These are phyloP conservation scores for Ulota crispa DNA, from an alignment of 225 moss, liverwort and hornwort genomes.

Conservation along the genomic window DNA sequence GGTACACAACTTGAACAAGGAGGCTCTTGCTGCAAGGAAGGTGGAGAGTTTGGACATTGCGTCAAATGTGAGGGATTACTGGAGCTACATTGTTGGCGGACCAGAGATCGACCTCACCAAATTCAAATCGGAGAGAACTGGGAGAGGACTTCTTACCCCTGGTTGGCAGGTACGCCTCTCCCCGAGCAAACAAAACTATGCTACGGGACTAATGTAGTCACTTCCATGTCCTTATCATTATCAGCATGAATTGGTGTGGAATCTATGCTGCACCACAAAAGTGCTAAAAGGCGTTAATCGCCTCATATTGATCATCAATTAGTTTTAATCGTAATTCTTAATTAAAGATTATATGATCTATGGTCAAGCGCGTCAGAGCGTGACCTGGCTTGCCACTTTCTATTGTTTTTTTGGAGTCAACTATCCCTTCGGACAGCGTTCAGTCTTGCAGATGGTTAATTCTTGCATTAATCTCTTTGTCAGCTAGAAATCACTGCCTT, in stretches of 20 bases:
- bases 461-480: not conserved
- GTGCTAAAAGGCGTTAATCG: not conserved
- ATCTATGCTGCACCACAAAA: not conserved
- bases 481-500: not conserved
- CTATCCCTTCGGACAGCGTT: not conserved
- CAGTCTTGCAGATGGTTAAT: not conserved
- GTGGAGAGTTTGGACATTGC: conserved; percentile 85
- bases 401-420: not conserved
- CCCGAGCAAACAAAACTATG: not conserved
- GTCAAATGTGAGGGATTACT: conserved; percentile 71
- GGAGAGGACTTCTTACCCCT: conserved; percentile 66
- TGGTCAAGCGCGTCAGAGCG: not conserved
- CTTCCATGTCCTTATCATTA: not conserved
- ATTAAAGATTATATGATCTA: not conserved
- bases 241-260: not conserved
- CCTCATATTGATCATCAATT: not conserved
- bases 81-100: conserved; percentile 86
- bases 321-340: not conserved
- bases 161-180: conserved; percentile 77
- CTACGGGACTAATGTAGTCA: not conserved
- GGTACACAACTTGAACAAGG: conserved; percentile 57
- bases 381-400: not conserved
- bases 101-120: conserved; percentile 72
- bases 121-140: conserved; percentile 75
- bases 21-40: conserved; percentile 61